Evolutionary conservation across 2,329 filamentous ascomycete species (phyloP), one percentile per base, ranked within the genome.

Genomic region (Cladosporium colombiae): DNA sequence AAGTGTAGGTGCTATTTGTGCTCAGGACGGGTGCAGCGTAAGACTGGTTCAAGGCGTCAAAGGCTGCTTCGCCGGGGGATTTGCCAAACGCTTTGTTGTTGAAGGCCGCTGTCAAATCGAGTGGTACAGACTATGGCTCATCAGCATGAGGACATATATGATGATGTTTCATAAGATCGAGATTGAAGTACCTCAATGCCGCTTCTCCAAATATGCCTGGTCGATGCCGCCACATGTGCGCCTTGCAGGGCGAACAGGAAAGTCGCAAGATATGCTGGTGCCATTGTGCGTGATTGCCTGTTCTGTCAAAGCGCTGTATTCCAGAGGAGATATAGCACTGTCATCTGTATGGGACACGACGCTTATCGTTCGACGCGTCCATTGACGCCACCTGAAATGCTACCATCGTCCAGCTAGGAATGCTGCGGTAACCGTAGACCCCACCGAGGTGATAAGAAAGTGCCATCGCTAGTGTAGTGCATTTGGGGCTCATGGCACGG

Each of bases 51-150:
- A 73, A 56, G 16, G 70, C 74, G 67, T 79, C 77, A 56, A 77
- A 78, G 55, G 74, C 66, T 2, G 78, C 76, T 58, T 78, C 77
- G 50, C 74, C 75, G 8, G 77, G 74, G 13, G 59, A 70, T 67
- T 74, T 70, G 5, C 73, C 78, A 69, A 79, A 79, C 1, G 72
- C 78, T 25, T 75, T 73, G 60, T 78, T 79, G 66, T 79, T 77
- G 68, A 74, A 68, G 27, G 74, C 65, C 21, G 31, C 25, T 29
- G 72, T 70, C n/a, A 76, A 61, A 58, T 75, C 72, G 16, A 76
- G 64, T 1, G 68, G 66, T 8, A 74, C 23, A 8, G 73, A 73
- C 31, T 68, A 57, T 57, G 18, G 21, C 25, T 11, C 2, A 25
- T 57, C 33, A 57, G 55, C 33, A 40, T 40, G 21, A 57, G 33